Conservation (phyloP, 805 yeast species). For the Ogataea angusta region DNA sequence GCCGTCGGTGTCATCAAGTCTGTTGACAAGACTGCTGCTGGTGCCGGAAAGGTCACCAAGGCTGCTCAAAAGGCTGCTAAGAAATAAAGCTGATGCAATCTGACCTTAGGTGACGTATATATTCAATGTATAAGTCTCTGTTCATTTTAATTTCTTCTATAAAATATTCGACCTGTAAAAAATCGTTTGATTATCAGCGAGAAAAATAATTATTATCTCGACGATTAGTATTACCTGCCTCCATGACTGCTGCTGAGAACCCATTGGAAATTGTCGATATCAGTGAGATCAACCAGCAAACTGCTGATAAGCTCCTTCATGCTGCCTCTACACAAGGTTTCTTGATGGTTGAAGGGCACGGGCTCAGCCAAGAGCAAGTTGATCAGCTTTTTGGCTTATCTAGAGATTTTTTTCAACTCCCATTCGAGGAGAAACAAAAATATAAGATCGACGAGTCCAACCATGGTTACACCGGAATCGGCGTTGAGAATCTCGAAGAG, state of each 20-base stretch:
- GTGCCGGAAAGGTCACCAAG: slow-evolving; percentile 95
- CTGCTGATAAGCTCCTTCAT: slow-evolving; percentile 50
- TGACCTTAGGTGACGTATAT: slow-evolving; percentile 1
- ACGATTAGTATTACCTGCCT: not conserved
- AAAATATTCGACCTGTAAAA: not conserved
- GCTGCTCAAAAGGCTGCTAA: slow-evolving; percentile 83
- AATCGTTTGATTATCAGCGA: not conserved
- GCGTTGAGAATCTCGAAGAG: slow-evolving; percentile 42
- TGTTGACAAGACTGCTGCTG: slow-evolving; percentile 77
- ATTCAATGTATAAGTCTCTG: slow-evolving; percentile 8
- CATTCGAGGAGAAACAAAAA: slow-evolving; percentile 47
- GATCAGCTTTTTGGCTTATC: slow-evolving; percentile 30
- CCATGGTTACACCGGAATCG: slow-evolving; percentile 37
- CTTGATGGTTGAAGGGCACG: slow-evolving; percentile 50
- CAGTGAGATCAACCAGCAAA: slow-evolving; percentile 35
- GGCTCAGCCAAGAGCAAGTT: slow-evolving; percentile 41
- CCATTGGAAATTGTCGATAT: slow-evolving; percentile 61
- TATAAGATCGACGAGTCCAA: slow-evolving; percentile 53
- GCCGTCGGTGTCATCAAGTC: slow-evolving; percentile 99
- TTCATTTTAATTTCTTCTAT: slow-evolving; percentile 5
- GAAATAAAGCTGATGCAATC: slow-evolving; percentile 45
- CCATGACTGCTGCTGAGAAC: slow-evolving; percentile 29
- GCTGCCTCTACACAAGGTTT: slow-evolving; percentile 53
- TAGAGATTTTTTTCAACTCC: slow-evolving; percentile 34
- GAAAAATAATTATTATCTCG: not conserved